Evolutionary conservation across 1,284 basidiomycete genomes (phyloP).

Genomic region (Ganoderma boninense): DNA sequence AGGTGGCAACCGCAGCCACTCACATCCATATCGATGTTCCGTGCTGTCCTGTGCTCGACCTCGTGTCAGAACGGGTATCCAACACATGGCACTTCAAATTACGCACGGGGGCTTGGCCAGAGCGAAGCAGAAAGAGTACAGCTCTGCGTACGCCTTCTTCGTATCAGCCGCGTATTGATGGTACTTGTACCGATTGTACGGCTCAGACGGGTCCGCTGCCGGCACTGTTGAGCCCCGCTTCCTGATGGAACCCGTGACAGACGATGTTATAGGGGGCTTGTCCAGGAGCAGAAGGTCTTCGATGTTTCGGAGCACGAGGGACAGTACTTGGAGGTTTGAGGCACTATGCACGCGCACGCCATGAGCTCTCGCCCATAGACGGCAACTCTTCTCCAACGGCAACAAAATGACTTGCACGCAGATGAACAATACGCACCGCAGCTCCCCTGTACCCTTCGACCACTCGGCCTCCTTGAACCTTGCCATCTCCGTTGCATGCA

Average conservation of each 20-base stretch:
- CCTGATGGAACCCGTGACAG: slow-evolving; percentile 40
- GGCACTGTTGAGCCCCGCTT: slow-evolving; percentile 41
- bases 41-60: slow-evolving; percentile 42
- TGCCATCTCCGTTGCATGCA: slow-evolving; percentile 72
- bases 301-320: slow-evolving; percentile 62
- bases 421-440: slow-evolving; percentile 57
- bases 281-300: slow-evolving; percentile 66
- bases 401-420: neutral
- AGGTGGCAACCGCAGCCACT: slow-evolving; percentile 22
- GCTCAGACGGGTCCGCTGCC: slow-evolving; percentile 32
- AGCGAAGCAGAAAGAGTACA: slow-evolving; percentile 75
- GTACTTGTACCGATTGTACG: slow-evolving; percentile 66
- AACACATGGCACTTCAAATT: neutral
- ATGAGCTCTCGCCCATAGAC: neutral
- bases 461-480: slow-evolving; percentile 74
- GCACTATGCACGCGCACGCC: slow-evolving; percentile 50
- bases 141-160: slow-evolving; percentile 62
- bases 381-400: neutral
- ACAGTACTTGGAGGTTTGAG: slow-evolving; percentile 60
- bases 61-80: neutral
- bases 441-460: slow-evolving; percentile 60
- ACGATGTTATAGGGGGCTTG: slow-evolving; percentile 46
- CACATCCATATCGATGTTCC: slow-evolving; percentile 84
- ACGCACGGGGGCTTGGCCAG: slow-evolving; percentile 71
- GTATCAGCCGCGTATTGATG: slow-evolving; percentile 56